Evolutionary conservation across 148 eudicot species (phyloP).

Genomic region (Rhododendron molle): DNA sequence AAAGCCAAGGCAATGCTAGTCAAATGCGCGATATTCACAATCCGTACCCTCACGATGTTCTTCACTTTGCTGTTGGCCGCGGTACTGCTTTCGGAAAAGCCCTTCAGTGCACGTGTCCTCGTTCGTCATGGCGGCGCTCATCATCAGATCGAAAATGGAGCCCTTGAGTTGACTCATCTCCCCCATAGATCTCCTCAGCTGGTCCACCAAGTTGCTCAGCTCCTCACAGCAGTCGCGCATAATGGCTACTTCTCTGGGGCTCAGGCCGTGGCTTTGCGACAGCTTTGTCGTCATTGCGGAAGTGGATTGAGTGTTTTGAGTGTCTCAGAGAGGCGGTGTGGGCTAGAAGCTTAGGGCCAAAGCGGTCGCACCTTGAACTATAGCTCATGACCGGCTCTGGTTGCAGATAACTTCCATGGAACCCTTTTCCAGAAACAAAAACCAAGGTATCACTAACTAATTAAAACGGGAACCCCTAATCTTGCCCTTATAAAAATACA

Average conservation of each 20-base stretch:
- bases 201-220: constrained; percentile 4
- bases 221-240: constrained; percentile 16
- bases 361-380: too few species aligned
- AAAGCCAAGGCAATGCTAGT: constrained; percentile 38
- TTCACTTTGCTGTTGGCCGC: neutral
- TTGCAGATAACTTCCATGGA: too few species aligned
- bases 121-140: constrained; percentile 41
- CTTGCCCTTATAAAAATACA: too few species aligned
- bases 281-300: neutral
- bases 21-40: constrained; percentile 25
- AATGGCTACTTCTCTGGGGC: constrained; percentile 6
- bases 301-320: constrained; percentile 19
- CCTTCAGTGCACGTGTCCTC: too few species aligned
- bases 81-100: constrained; percentile 23
- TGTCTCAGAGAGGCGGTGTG: constrained; percentile 19
- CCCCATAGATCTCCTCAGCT: constrained; percentile 20
- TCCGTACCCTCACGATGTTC: too few species aligned
- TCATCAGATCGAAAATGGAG: constrained; percentile 1
- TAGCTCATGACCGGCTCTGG: too few species aligned
- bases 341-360: constrained; percentile 19
- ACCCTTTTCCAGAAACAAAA: too few species aligned
- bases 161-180: constrained; percentile 24
- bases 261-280: neutral
- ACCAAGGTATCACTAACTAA: too few species aligned
- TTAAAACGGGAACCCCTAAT: too few species aligned